Percentiles rank a stretch among this genome's conserved stretches.
phyloP scores from a whole-genome alignment of 2,329 filamentous ascomycete genomes.

The Curvularia sp. region DNA sequence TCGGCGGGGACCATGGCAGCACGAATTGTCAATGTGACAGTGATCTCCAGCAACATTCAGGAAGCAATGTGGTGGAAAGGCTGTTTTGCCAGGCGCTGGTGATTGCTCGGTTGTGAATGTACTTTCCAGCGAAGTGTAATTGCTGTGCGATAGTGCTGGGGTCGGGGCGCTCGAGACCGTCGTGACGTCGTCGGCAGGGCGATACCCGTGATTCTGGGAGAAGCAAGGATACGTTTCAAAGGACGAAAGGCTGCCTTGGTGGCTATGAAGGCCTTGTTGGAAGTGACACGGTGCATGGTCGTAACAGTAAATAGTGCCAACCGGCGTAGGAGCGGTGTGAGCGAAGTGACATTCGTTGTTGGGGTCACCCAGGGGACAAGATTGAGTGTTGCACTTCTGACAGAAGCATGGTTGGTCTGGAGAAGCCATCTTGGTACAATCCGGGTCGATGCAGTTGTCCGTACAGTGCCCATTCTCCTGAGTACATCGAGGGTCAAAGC shows the following conservation, averaged over 20 bases:
- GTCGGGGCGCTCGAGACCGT: constrained; percentile 39
- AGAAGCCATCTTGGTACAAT: constrained; percentile 45
- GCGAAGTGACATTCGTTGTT: constrained; percentile 44
- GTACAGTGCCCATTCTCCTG: constrained; percentile 38
- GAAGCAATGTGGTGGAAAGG: constrained; percentile 34
- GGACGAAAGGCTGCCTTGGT: constrained; percentile 29
- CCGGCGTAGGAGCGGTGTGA: constrained; percentile 40
- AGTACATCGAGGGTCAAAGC: constrained; percentile 49
- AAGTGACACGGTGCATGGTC: constrained; percentile 47
- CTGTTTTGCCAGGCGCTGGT: constrained; percentile 28
- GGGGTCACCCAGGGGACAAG: constrained; percentile 44
- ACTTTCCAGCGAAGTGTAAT: constrained; percentile 44
- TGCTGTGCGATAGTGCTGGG: constrained; percentile 42
- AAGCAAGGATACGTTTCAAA: constrained; percentile 46
- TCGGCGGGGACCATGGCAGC: constrained; percentile 43
- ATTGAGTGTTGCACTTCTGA: constrained; percentile 42
- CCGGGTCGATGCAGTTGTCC: constrained; percentile 45
- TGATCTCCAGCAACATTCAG: constrained; percentile 43
- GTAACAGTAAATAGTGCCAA: constrained; percentile 47
- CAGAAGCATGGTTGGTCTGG: constrained; percentile 46
- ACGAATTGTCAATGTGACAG: constrained; percentile 48
- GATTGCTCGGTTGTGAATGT: constrained; percentile 39
- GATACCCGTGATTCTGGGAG: constrained; percentile 34
- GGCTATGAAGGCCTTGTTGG: constrained; percentile 38
- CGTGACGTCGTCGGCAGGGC: constrained; percentile 27